Evolutionary conservation across 345 rosid species (phyloP), one percentile per base, ranked within the genome.

Genomic region (Eutrema japonicum): DNA sequence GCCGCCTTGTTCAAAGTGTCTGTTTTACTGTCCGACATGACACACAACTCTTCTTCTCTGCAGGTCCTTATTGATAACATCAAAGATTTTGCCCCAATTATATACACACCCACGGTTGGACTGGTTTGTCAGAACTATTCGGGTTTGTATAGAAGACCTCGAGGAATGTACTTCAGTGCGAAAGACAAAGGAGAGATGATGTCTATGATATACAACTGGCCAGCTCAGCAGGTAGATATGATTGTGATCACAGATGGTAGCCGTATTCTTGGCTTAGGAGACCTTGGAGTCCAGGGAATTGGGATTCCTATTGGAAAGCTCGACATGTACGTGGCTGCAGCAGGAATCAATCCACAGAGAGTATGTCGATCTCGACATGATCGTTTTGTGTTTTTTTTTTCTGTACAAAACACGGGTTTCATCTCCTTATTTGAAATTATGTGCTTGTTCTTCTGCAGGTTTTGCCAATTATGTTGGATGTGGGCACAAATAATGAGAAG

Each of bases 121-220:
- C 77, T 92, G 70, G 99, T 95, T 6, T 95, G 99, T 68, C 99
- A 95, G 81, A 95, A 95, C 72, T 95, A 92, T 82, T 95, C 99
- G 3, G 99, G 99, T 40, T 72, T 95, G 66, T 95, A 87, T 76
- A 86, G 99, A 80, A 96, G 99, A 14, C 99, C 99, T 1, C 88
- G 97, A 73, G 99, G 99, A 49, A 95, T 95, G 99, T 95, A 95
- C 83, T 95, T 95, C 81, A 90, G 99, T 78, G 99, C 97, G 35
- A 92, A 88, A 85, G 99, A 95, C 81, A 95, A 92, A 70, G 97
- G 99, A 74, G 96, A 95, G 83, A 95, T 95, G 99, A 90, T 92
- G 98, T 95, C 99, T 41, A 95, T 95, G 99, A 92, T 95, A 43
- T 92, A 92, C 71, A 95, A 92, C 64, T 95, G 99, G 97, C 99